phyloP scores from a whole-genome alignment of 139 green algal species.

The Closterium sp. region DNA sequence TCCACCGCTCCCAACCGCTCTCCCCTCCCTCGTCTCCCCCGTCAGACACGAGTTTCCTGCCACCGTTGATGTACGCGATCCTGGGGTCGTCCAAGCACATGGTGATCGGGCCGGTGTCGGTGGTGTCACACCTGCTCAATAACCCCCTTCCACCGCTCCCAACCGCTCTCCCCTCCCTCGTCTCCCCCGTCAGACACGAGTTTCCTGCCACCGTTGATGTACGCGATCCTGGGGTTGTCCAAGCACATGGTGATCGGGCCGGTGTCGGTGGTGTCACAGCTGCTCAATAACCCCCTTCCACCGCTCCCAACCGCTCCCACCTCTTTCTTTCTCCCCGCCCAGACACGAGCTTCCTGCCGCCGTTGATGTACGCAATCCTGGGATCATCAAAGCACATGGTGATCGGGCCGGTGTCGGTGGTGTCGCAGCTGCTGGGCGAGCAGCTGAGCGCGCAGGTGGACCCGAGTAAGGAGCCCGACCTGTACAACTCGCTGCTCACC shows the following conservation, averaged over 20 bases:
- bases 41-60: slow-evolving; percentile 44
- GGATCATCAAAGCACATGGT: slow-evolving; percentile 44
- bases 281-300: no score
- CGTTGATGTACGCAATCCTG: slow-evolving; percentile 40
- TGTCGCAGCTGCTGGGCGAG: slow-evolving; percentile 43
- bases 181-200: no score
- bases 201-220: no score
- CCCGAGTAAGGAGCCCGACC: neutral
- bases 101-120: slow-evolving; percentile 45
- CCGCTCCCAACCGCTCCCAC: neutral
- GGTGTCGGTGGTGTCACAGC: no score
- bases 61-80: slow-evolving; percentile 43
- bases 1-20: neutral
- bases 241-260: no score
- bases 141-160: neutral
- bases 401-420: slow-evolving; percentile 46
- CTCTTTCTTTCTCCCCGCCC: neutral
- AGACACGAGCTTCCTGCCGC: slow-evolving; percentile 43
- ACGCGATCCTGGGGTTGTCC: no score
- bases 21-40: no score
- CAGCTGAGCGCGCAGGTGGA: slow-evolving; percentile 35
- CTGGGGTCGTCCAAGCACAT: slow-evolving; percentile 41
- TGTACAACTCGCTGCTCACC: slow-evolving; percentile 38
- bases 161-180: neutral
- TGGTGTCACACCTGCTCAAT: slow-evolving; percentile 46